Evolutionary conservation across 345 rosid genomes (phyloP), one percentile per base, ranked within the genome.

Genomic region (Eucalyptus curtisii): DNA sequence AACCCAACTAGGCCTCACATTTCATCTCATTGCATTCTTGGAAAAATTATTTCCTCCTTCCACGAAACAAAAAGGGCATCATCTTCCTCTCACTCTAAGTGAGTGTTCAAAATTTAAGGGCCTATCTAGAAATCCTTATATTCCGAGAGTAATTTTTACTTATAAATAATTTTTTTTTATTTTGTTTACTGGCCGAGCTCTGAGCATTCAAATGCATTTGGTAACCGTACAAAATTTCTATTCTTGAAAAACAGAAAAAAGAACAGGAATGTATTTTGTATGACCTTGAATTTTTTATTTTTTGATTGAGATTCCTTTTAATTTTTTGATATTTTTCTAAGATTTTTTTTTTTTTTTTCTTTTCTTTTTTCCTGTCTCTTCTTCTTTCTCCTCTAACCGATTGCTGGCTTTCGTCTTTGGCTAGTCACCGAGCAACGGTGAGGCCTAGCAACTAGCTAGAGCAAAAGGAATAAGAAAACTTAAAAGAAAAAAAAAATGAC

Each of bases 111-210:
- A 52, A 52, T 52, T 19, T 19, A 52, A 52, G 4, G 24, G 5
- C 57, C 0, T 52, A 52, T 52, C 0, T 52, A 0, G 24, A 0
- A 52, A 3, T 52, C 57, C 57, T 52, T 52, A 52, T 52, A 19
- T 52, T 50, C 0, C 3, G 0, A 3, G 1, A 52, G 55, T 19
- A 52, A 17, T 19, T 19, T 52, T 52, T 52, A 52, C 9, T 50
- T 0, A 17, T 0, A 7, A 50, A 17, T 50, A 50, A 50, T 6
- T 3, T 1, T 7, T 17, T n/a, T n/a, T 0, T 50, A 50, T 50
- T 50, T 10, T 1, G 0, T 52, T 52, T 19, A 17, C 0, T 52
- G 0, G 0, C 19, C 2, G 4, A 52, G 10, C 1, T 16, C 3
- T 52, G 24, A 52, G 24, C 10, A 52, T 52, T 52, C 0, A 52